Conservation (phyloP, 352 stramenopile species). For the Phytophthora ramorum region DNA sequence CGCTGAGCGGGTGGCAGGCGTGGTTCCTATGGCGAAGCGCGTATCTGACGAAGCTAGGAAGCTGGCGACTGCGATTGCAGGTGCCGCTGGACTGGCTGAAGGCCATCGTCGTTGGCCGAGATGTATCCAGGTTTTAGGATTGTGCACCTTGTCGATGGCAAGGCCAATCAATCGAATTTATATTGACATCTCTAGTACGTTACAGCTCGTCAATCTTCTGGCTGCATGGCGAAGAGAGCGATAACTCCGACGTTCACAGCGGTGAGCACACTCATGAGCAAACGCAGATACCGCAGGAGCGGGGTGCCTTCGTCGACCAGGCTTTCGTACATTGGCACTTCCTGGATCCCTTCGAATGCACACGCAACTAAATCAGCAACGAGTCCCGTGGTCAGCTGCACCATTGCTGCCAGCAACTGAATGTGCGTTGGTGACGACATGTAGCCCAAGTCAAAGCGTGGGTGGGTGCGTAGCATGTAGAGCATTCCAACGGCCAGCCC, state of each 20-base stretch:
- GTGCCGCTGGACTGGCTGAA: conserved; percentile 99
- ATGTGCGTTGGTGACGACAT: conserved; percentile 12
- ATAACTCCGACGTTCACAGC: conserved; percentile 38
- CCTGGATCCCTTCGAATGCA: conserved; percentile 45
- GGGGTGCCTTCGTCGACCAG: conserved; percentile 35
- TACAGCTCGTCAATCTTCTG: conserved; percentile 53
- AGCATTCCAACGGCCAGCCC: conserved; percentile 32
- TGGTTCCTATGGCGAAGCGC: conserved; percentile 95
- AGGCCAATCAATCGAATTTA: too few species aligned
- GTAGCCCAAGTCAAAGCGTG: conserved; percentile 23
- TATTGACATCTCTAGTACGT: conserved; percentile 78
- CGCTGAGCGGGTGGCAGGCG: conserved; percentile 87
- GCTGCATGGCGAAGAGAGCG: conserved; percentile 14
- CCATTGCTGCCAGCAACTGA: conserved; percentile 10
- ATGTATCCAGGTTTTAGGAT: conserved; percentile 93
- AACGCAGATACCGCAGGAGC: conserved; percentile 29
- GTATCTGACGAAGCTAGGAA: conserved; percentile 96
- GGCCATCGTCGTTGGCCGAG: conserved; percentile 94
- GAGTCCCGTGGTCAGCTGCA: conserved; percentile 24
- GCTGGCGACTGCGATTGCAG: conserved; percentile 92
- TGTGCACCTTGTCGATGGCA: too few species aligned
- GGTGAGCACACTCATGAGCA: conserved; percentile 35
- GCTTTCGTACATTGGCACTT: conserved; percentile 48
- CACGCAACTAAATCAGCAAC: conserved; percentile 42
- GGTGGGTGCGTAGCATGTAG: conserved; percentile 28